Percentiles rank a stretch among this genome's conserved stretches.
Conservation (phyloP, 2,329 filamentous ascomycete species). For the Dothideomycetes sp. region DNA sequence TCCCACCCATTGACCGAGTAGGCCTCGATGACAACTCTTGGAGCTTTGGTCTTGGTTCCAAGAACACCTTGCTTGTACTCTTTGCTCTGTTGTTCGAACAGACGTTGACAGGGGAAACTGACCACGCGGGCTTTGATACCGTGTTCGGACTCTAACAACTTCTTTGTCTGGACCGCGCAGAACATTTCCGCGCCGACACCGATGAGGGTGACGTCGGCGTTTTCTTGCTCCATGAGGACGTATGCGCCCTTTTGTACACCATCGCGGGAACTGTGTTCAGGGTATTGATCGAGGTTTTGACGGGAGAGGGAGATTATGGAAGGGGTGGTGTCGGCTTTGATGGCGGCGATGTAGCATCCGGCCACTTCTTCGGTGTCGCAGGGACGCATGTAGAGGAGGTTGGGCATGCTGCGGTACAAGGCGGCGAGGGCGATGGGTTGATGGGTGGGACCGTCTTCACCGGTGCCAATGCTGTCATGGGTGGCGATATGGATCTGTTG, state of each 20-base stretch:
- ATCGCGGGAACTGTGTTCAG: conserved; percentile 28
- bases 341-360: conserved; percentile 34
- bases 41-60: conserved; percentile 14
- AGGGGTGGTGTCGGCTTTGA: conserved; percentile 31
- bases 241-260: conserved; percentile 35
- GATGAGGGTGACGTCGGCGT: conserved; percentile 39
- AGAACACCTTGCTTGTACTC: conserved; percentile 31
- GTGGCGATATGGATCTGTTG: conserved; percentile 32
- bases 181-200: conserved; percentile 43
- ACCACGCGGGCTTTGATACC: conserved; percentile 38
- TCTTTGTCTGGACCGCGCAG: conserved; percentile 34
- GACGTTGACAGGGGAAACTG: conserved; percentile 41
- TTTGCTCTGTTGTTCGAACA: conserved; percentile 40
- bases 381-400: conserved; percentile 31
- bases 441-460: conserved; percentile 31
- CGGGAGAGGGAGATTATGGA: conserved; percentile 38
- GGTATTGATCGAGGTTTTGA: conserved; percentile 33
- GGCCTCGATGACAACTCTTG: conserved; percentile 49
- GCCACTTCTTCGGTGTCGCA: conserved; percentile 30
- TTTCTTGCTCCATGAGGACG: conserved; percentile 28
- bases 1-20: conserved; percentile 52
- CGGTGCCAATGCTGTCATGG: conserved; percentile 30
- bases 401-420: conserved; percentile 31
- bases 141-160: conserved; percentile 19
- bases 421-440: conserved; percentile 30